Conservation (phyloP, 495 filamentous ascomycete species). For the Penicillium parvum region DNA sequence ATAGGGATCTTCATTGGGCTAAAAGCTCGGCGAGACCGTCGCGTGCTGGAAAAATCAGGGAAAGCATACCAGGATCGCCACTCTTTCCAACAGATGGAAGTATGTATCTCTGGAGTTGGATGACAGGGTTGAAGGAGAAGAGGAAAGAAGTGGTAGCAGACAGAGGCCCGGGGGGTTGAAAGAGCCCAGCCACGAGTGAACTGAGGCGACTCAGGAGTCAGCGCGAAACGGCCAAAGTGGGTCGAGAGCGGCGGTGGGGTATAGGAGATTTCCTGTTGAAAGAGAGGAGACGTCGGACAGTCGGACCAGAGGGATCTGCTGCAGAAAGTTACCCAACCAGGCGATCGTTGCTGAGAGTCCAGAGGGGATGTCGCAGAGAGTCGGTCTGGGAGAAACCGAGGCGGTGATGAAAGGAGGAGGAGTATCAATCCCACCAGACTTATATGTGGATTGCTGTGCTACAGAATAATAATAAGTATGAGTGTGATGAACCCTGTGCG, state of each 20-base stretch:
- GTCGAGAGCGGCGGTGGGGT: constrained; percentile 10
- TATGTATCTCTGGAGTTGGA: not conserved
- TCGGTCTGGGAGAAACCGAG: not conserved
- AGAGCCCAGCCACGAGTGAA: too few species aligned
- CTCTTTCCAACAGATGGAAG: not conserved
- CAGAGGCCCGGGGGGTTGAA: too few species aligned
- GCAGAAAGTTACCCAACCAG: not conserved
- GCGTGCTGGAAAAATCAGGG: too few species aligned
- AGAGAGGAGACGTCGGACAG: not conserved
- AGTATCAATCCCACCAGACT: too few species aligned
- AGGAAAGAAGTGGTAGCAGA: constrained; percentile 4
- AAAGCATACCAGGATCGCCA: too few species aligned
- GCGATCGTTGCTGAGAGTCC: constrained; percentile 2
- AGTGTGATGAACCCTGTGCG: too few species aligned
- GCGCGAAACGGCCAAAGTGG: constrained; percentile 20
- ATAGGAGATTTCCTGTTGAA: not conserved
- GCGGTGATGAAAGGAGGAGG: not conserved
- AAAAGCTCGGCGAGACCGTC: too few species aligned
- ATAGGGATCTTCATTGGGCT: too few species aligned
- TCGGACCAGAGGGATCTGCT: constrained; percentile 1
- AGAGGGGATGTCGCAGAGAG: too few species aligned
- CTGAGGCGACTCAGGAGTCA: constrained; percentile 19
- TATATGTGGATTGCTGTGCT: too few species aligned
- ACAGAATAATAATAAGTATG: too few species aligned
- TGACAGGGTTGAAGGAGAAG: constrained; percentile 4